Evolutionary conservation across 2,329 filamentous ascomycete species (phyloP), one percentile per base, ranked within the genome.

Genomic region (Fusarium tanahbumbuense): DNA sequence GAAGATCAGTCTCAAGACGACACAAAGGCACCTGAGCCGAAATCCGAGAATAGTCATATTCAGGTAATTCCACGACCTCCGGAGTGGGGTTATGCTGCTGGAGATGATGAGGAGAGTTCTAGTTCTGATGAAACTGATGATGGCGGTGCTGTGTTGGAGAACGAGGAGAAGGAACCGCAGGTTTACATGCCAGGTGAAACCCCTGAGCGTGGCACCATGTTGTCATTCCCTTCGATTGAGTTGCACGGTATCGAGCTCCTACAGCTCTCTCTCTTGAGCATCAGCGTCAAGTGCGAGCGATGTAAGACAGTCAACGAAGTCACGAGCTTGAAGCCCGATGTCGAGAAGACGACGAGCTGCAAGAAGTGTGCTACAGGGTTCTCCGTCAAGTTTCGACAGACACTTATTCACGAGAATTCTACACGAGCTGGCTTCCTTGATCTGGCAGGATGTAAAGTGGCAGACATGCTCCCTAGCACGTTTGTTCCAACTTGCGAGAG

Each of bases 341-440:
- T 77, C 2, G 82, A 85, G 64, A 88, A 88, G 76, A 77, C 80
- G 2, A 76, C 82, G 37, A 85, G 81, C 73, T 91, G 89, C 79
- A 86, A 82, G 61, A 90, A 90, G 71, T 91, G 89, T 73, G 85
- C 84, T 4, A 83, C 82, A 3, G 76, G 80, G 1, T 82, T 91
- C 32, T 80, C 81, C 3, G 82, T 85, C 47, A 83, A 76, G 56
- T 94, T 90, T 77, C 86, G 91, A 37, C 86, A 86, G 72, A 90
- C 93, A 76, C 80, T 93, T 60, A 87, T 96, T 67, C 93, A 96
- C 79, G 83, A 87, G 55, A 87, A 90, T 80, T 93, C 92, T 6
- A 85, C 87, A n/a, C 85, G 92, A 61, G 92, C 92, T 15, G 93
- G 93, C 7, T 94, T 94, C 77, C 80, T 97, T 61, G 92, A 96